Percentiles rank a stretch among this genome's conserved stretches.
phyloP scores from a whole-genome alignment of 306 rosid genomes.

The Albizia julibrissin region DNA sequence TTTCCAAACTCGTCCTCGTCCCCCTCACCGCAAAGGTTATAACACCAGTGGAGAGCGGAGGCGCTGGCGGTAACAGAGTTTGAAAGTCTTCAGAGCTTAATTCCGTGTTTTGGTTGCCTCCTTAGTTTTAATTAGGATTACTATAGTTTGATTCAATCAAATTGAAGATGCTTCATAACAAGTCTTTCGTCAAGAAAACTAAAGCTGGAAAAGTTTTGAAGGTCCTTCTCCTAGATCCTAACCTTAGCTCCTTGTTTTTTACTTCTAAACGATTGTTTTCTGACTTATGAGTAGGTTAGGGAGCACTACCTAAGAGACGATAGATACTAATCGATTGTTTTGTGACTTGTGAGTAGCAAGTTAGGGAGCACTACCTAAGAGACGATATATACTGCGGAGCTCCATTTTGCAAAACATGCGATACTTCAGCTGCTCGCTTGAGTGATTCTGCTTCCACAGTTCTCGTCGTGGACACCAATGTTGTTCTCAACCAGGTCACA shows the following conservation, averaged over 20 bases:
- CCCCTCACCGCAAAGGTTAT: no score
- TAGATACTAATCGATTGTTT: constrained; percentile 42
- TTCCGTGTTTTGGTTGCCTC: neutral
- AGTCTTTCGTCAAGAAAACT: constrained; percentile 79
- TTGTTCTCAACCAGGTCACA: constrained; percentile 79
- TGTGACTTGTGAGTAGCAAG: constrained; percentile 53
- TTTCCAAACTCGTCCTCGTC: no score
- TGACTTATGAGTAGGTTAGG: constrained; percentile 57
- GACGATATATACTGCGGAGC: constrained; percentile 90
- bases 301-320: constrained; percentile 94
- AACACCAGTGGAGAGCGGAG: no score
- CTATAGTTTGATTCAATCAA: neutral
- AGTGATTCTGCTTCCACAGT: constrained; percentile 60
- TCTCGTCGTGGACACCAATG: constrained; percentile 89
- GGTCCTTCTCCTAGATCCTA: constrained; percentile 47
- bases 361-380: constrained; percentile 89
- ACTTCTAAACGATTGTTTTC: neutral
- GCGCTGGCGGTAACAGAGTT: no score
- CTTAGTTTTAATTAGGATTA: no score
- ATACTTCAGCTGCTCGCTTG: constrained; percentile 63
- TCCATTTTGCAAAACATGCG: constrained; percentile 67
- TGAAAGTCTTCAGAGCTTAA: no score
- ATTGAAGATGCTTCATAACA: constrained; percentile 73
- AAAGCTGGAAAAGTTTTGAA: constrained; percentile 77
- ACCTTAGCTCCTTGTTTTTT: constrained; percentile 2